Conservation (phyloP, 225 moss, liverwort and hornwort species). For the Polytrichum commune region DNA sequence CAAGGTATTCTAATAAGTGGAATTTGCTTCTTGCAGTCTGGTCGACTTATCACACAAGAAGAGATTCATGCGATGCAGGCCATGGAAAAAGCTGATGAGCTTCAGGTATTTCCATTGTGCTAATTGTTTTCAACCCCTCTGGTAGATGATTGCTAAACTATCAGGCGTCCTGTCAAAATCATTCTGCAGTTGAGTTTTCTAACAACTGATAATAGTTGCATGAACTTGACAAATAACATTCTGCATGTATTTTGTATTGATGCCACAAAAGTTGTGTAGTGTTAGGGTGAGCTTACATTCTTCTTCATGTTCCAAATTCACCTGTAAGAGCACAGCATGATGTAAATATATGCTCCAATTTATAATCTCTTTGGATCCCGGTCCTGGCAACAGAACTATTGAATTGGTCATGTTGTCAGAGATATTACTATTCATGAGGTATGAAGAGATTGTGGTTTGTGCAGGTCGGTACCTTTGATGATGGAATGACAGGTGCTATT, state of each 20-base stretch:
- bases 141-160: not conserved
- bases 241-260: too few relatives aligned
- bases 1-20: not conserved
- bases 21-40: constrained; percentile 45
- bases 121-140: not conserved
- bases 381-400: not conserved
- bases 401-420: not conserved
- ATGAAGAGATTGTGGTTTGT: constrained; percentile 11
- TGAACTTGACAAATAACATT: too few relatives aligned
- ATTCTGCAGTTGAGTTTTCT: not conserved
- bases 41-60: constrained; percentile 66
- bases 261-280: too few relatives aligned
- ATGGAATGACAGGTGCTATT: constrained; percentile 82
- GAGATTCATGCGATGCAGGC: constrained; percentile 63
- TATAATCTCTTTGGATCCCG: not conserved
- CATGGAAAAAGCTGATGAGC: constrained; percentile 72
- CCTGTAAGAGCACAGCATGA: too few relatives aligned
- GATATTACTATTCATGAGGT: not conserved
- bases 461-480: constrained; percentile 64
- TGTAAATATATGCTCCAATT: not conserved
- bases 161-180: not conserved
- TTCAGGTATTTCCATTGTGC: constrained; percentile 43
- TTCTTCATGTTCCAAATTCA: too few relatives aligned
- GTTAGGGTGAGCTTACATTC: too few relatives aligned
- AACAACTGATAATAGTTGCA: too few relatives aligned